Evolutionary conservation across 352 stramenopile species (phyloP).

Genomic region (Detonula confervacea): DNA sequence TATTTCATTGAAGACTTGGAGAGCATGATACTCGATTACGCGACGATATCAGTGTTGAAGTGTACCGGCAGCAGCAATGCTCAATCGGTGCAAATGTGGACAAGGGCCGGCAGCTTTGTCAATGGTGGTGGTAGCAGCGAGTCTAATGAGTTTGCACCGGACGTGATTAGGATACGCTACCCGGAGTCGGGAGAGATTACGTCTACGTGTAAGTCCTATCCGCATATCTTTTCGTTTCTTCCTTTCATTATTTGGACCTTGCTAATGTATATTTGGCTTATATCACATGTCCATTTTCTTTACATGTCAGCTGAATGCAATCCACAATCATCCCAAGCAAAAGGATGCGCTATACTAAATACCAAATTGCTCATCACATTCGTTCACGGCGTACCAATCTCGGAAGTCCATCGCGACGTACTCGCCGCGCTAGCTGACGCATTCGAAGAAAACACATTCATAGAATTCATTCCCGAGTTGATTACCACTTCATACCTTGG

Average conservation of each 20-base stretch:
- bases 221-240: not conserved
- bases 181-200: slow-evolving; percentile 35
- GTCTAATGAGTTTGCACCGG: slow-evolving; percentile 8
- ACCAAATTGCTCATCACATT: slow-evolving; percentile 48
- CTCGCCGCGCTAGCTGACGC: slow-evolving; percentile 33
- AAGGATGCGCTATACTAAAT: slow-evolving; percentile 40
- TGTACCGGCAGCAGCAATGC: slow-evolving; percentile 14
- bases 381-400: slow-evolving; percentile 3
- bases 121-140: not conserved
- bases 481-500: slow-evolving; percentile 42
- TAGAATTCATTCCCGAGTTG: slow-evolving; percentile 38
- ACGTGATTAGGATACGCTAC: slow-evolving; percentile 49
- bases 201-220: slow-evolving; percentile 41
- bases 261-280: not conserved
- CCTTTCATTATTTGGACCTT: slow-evolving; percentile 2
- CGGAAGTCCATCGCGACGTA: slow-evolving; percentile 22
- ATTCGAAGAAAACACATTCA: slow-evolving; percentile 35
- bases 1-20: slow-evolving; percentile 39
- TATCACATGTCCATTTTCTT: not conserved
- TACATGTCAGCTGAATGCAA: slow-evolving; percentile 36
- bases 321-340: slow-evolving; percentile 25
- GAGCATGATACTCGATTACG: slow-evolving; percentile 42
- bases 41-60: slow-evolving; percentile 30
- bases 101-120: not conserved
- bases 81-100: not conserved